phyloP scores from a whole-genome alignment of 2,329 filamentous ascomycete genomes.

The Laburnicola sp. region DNA sequence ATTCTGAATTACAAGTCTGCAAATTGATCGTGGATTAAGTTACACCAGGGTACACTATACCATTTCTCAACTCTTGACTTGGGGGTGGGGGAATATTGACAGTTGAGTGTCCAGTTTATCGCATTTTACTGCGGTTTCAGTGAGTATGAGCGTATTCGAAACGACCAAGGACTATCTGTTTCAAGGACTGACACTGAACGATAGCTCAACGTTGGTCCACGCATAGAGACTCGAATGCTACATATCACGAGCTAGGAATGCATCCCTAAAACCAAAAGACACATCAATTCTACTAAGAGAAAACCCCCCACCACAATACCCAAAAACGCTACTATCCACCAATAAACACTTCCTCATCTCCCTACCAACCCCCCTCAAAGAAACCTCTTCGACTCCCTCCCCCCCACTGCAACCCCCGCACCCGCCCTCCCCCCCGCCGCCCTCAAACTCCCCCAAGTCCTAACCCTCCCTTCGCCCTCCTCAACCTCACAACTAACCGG shows the following conservation, averaged over 20 bases:
- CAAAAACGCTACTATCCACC: neutral
- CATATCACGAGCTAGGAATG: neutral
- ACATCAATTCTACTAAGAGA: neutral
- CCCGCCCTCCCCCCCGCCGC: conserved; percentile 16
- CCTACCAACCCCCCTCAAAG: conserved; percentile 13
- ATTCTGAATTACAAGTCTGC: too few species aligned
- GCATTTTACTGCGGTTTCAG: too few species aligned
- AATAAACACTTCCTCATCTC: neutral
- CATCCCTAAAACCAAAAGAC: neutral
- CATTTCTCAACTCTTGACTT: too few species aligned
- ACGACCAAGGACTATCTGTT: too few species aligned
- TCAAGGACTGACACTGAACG: too few species aligned
- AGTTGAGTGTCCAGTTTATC: too few species aligned
- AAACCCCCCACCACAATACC: neutral
- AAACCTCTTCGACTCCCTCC: conserved; percentile 24
- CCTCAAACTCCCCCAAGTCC: conserved; percentile 32
- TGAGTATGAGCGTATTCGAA: too few species aligned
- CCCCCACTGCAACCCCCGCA: conserved; percentile 9
- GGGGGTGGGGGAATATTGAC: too few species aligned
- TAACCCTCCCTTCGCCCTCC: conserved; percentile 23
- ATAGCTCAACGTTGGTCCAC: too few species aligned
- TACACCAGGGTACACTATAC: too few species aligned
- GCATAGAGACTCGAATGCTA: too few species aligned
- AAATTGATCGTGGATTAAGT: too few species aligned
- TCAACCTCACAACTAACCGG: conserved; percentile 17